Evolutionary conservation across 169 alveolate genomes (phyloP).

Genomic region (Eimeria falciformis): DNA sequence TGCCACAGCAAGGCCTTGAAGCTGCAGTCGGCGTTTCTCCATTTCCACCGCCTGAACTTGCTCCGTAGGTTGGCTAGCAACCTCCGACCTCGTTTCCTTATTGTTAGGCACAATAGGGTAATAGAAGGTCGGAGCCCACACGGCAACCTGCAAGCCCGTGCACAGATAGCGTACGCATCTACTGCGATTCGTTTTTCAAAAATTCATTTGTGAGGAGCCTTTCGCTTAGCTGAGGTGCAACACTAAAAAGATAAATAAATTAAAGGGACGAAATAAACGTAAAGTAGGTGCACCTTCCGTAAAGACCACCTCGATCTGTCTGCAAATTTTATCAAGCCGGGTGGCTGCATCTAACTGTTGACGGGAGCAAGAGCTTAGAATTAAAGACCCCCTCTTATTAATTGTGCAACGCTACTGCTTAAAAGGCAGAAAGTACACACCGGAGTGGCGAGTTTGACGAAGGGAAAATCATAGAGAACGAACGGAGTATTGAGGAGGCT

Average conservation of each 20-base stretch:
- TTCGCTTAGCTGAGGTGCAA: too few species aligned
- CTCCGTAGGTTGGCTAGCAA: conserved; percentile 29
- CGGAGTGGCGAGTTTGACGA: conserved; percentile 67
- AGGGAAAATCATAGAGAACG: conserved; percentile 74
- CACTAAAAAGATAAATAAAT: too few species aligned
- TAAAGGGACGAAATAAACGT: too few species aligned
- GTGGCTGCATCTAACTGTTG: not conserved
- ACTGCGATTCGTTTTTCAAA: too few species aligned
- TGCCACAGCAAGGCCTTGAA: conserved; percentile 45
- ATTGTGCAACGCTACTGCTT: not conserved
- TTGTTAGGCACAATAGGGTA: not conserved
- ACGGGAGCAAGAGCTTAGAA: not conserved
- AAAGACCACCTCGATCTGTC: too few species aligned
- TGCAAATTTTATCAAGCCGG: too few species aligned
- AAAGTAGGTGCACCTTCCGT: too few species aligned
- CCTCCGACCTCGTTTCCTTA: not conserved
- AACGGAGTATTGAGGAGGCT: conserved; percentile 38
- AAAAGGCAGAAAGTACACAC: conserved; percentile 63
- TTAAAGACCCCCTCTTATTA: not conserved
- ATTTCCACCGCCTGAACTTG: conserved; percentile 56
- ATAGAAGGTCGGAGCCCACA: conserved; percentile 69
- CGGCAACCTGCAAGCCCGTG: conserved; percentile 54
- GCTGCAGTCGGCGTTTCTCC: conserved; percentile 54
- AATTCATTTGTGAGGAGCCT: too few species aligned
- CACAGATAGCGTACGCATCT: too few species aligned